These are phyloP conservation scores for Corylus heterophylla DNA, from an alignment of 306 rosid species.

Conservation along the genomic window DNA sequence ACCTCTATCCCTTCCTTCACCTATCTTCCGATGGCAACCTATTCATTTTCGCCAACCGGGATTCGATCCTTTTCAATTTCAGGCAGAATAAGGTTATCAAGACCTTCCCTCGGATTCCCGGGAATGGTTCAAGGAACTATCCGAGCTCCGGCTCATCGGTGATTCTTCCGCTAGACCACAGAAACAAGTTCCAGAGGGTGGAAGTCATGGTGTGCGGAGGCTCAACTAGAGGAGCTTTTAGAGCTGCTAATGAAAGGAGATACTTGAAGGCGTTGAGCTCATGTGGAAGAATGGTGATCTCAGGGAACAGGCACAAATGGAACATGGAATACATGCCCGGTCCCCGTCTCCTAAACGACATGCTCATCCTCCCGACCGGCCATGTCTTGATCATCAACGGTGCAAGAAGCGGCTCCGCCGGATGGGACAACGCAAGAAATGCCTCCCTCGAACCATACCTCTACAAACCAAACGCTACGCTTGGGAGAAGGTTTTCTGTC, in stretches of 20 bases:
- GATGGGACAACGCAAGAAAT: constrained; percentile 66
- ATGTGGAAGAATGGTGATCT: constrained; percentile 85
- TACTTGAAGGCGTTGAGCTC: constrained; percentile 59
- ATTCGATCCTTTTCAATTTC: constrained; percentile 62
- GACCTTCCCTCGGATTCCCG: constrained; percentile 72
- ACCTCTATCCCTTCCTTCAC: constrained; percentile 81
- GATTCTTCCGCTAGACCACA: constrained; percentile 70
- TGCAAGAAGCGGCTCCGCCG: constrained; percentile 60
- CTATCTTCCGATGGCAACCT: constrained; percentile 72
- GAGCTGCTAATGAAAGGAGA: constrained; percentile 37
- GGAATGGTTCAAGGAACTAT: constrained; percentile 65
- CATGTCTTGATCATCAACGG: constrained; percentile 73
- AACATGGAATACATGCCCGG: constrained; percentile 78
- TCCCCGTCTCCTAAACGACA: constrained; percentile 71
- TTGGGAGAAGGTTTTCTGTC: constrained; percentile 57
- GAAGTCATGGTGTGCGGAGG: constrained; percentile 92
- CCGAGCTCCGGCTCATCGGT: constrained; percentile 83
- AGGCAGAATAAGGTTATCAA: constrained; percentile 53
- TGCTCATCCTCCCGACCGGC: constrained; percentile 73
- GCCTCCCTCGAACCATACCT: constrained; percentile 68
- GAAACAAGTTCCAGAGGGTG: constrained; percentile 39
- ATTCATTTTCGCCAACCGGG: constrained; percentile 73
- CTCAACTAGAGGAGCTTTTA: constrained; percentile 59
- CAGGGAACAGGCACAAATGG: constrained; percentile 62
- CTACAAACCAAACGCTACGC: constrained; percentile 41